Evolutionary conservation across 208 protist species (phyloP), one percentile per base, ranked within the genome.

Genomic region (Crithidia fasciculata): DNA sequence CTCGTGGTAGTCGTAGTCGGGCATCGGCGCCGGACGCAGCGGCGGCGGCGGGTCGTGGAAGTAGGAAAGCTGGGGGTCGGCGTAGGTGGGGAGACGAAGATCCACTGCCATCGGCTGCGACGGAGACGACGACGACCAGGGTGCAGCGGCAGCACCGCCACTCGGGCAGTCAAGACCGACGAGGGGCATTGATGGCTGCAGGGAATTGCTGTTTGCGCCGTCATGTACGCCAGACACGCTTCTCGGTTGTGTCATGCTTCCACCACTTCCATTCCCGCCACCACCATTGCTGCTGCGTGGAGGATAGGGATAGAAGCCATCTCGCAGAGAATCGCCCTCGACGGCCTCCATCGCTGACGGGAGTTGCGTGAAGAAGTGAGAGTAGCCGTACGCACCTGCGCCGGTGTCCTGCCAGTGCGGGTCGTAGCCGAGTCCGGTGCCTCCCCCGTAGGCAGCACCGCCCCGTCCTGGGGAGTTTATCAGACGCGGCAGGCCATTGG

Each of bases 1-100:
- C 18, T 63, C 19, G 18, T 16, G 36, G 18, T 73, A 79, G 40
- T 80, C 74, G 53, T 61, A 74, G 49, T 66, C 61, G 10, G 9
- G 7, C 45, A 3, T 8, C 5, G 53, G 3, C 44, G 52, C 4
- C 54, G 43, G 5, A 28, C 12, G 40, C 49, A 54, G n/a, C 56
- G 50, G 28, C 3, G 19, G 18, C n/a, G 56, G 36, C 18, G 61
- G 55, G 41, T 62, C 43, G 36, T 6, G 8, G 40, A 56, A 53
- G 45, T 54, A 59, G 10, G 40, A 28, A 13, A 47, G 53, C n/a
- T 50, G 65, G n/a, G 53, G 65, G 12, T 53, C 65, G 8, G 6
- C 15, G 65, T 70, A 70, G 18, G 53, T 43, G 9, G 65, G 65
- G 2, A 56, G 65, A 0, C 16, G 8, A 41, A 4, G n/a, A 5